A percentile compares a stretch with the other conserved stretches of the same genome.
These are phyloP conservation scores for Crithidia sp. DNA, from an alignment of 208 protist genomes.

Conservation along the genomic window DNA sequence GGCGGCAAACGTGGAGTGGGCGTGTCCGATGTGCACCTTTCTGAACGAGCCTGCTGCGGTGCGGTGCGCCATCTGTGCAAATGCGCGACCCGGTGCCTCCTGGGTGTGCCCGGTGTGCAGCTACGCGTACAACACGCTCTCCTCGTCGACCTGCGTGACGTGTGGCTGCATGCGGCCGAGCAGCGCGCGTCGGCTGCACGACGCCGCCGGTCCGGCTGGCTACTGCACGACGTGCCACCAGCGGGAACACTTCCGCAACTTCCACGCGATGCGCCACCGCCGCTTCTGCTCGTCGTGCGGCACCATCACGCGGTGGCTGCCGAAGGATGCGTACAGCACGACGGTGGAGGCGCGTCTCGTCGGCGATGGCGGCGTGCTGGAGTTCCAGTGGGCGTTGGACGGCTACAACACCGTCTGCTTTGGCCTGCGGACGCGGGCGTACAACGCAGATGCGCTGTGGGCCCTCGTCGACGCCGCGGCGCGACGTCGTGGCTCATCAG, in stretches of 20 bases:
- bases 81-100: conserved; percentile 62
- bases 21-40: conserved; percentile 82
- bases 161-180: conserved; percentile 64
- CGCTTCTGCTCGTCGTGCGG: conserved; percentile 57
- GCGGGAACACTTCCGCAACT: conserved; percentile 42
- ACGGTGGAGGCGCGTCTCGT: conserved; percentile 57
- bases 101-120: conserved; percentile 80
- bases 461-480: conserved; percentile 33
- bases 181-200: conserved; percentile 25
- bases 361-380: conserved; percentile 63
- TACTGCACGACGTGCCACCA: conserved; percentile 55
- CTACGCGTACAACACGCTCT: conserved; percentile 79
- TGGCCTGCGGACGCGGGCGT: conserved; percentile 42
- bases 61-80: conserved; percentile 87
- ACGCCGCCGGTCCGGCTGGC: conserved; percentile 12
- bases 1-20: conserved; percentile 54
- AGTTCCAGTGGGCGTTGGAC: conserved; percentile 57
- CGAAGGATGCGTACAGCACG: conserved; percentile 49
- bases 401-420: conserved; percentile 30
- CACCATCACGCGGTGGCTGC: conserved; percentile 65
- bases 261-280: conserved; percentile 51
- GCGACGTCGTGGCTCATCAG: conserved; percentile 17
- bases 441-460: conserved; percentile 54
- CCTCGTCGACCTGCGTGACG: conserved; percentile 56
- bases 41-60: conserved; percentile 69